Evolutionary conservation across 1,139 yeast genomes (phyloP), one percentile per base, ranked within the genome.

Genomic region (Geotrichum fermentans): DNA sequence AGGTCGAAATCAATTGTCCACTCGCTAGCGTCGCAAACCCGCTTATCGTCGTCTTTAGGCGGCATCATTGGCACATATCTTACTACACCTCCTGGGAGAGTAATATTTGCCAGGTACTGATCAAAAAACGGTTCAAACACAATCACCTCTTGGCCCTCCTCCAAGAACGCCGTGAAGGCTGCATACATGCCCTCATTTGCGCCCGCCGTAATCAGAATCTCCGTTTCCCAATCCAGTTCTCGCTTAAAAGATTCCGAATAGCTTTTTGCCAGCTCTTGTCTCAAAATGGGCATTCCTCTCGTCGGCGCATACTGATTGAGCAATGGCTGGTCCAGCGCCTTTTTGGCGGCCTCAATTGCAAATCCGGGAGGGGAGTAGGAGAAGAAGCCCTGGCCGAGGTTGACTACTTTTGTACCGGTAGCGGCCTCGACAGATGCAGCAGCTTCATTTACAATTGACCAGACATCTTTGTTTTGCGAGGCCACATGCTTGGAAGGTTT

Each of bases 71-170:
- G 85, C 35, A 87, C 95, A 60, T 87, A 89, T 50, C 81, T 88
- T 34, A 87, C 88, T 60, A 80, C 84, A 35, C 96, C 98, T 24
- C 97, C 97, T 2, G 95, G 82, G 73, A 92, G 78, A 66, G 88
- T 94, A 61, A 92, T 84, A 68, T 92, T 92, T 45, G 97, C 81
- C 56, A 92, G 86, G 68, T 92, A 92, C 69, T 92, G 98, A 63
- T 92, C 98, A 64, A 92, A 92, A 65, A 88, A 92, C 1, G 98
- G 98, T 67, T 92, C 96, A 64, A 92, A 86, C n/a, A 92, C 97
- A 67, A 92, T 85, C 17, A 83, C 98, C 67, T 92, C 98, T 63
- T 92, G 98, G 16, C 95, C 97, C 1, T 82, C 79, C 44, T 86
- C 78, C 56, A 92, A 70, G 58, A 89, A 83, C 0, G 94, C 98